Conservation (phyloP, 148 eudicot genomes). For the Rhododendron mucronatum region DNA sequence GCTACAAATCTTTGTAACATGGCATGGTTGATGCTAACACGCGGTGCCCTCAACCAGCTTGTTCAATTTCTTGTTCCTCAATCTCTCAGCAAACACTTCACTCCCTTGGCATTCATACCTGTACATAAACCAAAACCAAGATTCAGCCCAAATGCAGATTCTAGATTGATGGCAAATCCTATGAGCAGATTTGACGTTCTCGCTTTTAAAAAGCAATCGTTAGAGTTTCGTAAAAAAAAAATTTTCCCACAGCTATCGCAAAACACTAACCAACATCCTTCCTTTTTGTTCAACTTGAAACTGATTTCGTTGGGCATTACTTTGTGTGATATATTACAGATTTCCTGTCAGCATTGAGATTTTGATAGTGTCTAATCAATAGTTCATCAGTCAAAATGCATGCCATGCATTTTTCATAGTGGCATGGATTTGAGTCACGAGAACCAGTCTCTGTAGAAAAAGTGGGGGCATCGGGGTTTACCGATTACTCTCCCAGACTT, state of each 20-base stretch:
- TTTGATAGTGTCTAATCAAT: not conserved
- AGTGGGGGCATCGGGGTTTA: not conserved
- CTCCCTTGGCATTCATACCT: slow-evolving; percentile 32
- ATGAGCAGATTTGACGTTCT: not conserved
- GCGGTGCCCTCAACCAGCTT: slow-evolving; percentile 31
- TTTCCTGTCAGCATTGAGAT: not conserved
- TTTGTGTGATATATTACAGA: not conserved
- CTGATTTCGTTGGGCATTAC: not conserved
- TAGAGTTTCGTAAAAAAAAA: not conserved
- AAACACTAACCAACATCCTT: not conserved
- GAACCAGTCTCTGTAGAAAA: not conserved
- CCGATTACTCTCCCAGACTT: not conserved
- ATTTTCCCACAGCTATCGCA: not conserved
- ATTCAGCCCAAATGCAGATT: not conserved
- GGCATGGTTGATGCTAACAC: slow-evolving; percentile 12
- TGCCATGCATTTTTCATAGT: not conserved
- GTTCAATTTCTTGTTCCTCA: slow-evolving; percentile 35
- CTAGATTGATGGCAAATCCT: not conserved
- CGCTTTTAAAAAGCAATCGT: not conserved
- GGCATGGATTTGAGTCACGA: not conserved
- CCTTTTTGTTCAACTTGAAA: not conserved
- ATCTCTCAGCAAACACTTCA: slow-evolving; percentile 28
- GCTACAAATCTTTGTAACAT: not conserved
- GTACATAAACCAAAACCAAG: slow-evolving; percentile 1
- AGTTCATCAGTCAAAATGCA: not conserved